Base-by-base conservation (phyloP, 164 flowering plant species). In the Akebia trifoliata region DNA sequence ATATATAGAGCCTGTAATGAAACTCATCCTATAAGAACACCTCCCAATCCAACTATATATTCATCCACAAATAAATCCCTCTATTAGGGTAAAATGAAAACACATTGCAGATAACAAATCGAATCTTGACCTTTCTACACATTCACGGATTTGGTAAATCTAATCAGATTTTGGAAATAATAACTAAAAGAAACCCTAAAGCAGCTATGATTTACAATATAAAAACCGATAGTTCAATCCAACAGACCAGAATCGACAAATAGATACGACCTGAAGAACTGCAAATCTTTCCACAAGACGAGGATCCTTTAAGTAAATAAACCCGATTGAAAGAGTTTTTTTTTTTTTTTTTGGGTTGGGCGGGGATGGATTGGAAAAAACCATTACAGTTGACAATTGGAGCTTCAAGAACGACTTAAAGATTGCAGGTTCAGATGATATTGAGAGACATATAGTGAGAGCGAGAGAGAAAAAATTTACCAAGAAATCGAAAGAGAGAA, bases 151-250 rank as follows among this genome's bases (percentile, higher is more conserved):
- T 25, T 11, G 15, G 9, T 24, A 56, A 29, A 2, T 10, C 34
- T 43, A 10, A 31, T 31, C 50, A 4, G 29, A 31, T n/a, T 57
- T 31, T 17, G 18, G 20, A 24, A 59, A 30, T 15, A 28, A 36
- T 1, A 47, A 8, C 15, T 10, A 8, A 34, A 3, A 32, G 8
- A 45, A 42, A 36, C 64, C 64, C 44, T 42, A 52, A 20, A 24
- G 64, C 43, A 61, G 51, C 57, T 61, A 35, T 44, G 36, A 54
- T 7, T 24, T 5, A 8, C 39, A 32, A 21, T 31, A 60, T 1
- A 12, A 42, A n/a, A 20, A 39, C 44, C 38, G 47, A 61, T 59
- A 9, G 15, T 24, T 52, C 14, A 29, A 42, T 61, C 17, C 6
- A 42, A 39, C 8, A 61, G 2, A 61, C 25, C 15, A 43, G 11